Conservation (phyloP, 768 basidiomycete genomes). For the Hericium erinaceus region DNA sequence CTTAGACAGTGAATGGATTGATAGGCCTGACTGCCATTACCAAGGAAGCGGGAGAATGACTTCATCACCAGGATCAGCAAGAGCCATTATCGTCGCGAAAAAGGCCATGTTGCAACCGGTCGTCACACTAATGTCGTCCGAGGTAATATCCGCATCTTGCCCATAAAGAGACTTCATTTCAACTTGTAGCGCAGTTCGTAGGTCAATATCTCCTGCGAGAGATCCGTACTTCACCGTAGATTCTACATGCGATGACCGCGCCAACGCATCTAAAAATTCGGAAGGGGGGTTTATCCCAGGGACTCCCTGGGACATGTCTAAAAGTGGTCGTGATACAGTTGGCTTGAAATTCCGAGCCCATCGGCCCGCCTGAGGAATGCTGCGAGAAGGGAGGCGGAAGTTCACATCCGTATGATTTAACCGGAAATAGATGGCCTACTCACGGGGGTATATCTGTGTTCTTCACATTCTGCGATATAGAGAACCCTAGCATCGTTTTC, state of each 20-base stretch:
- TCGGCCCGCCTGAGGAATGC: slow-evolving; percentile 49
- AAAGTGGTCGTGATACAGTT: slow-evolving; percentile 36
- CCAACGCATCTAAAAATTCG: slow-evolving; percentile 21
- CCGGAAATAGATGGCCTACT: not conserved
- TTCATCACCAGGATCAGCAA: slow-evolving; percentile 65
- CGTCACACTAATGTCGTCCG: slow-evolving; percentile 57
- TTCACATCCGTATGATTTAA: not conserved
- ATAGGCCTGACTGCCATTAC: slow-evolving; percentile 24
- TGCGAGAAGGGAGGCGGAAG: slow-evolving; percentile 13
- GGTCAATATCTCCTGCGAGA: slow-evolving; percentile 44
- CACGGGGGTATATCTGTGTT: not conserved
- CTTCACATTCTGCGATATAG: not conserved
- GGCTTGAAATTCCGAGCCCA: slow-evolving; percentile 42
- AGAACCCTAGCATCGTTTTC: not conserved
- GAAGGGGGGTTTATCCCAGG: slow-evolving; percentile 57
- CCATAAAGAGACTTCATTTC: slow-evolving; percentile 62
- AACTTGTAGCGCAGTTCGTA: slow-evolving; percentile 43
- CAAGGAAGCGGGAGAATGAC: slow-evolving; percentile 67
- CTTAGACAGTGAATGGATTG: slow-evolving; percentile 27
- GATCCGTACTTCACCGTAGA: slow-evolving; percentile 32
- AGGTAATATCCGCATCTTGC: slow-evolving; percentile 32
- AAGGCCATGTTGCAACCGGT: slow-evolving; percentile 72
- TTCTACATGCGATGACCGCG: not conserved
- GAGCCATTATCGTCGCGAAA: slow-evolving; percentile 45
- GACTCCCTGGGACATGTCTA: slow-evolving; percentile 72